Evolutionary conservation across 441 rosid genomes (phyloP), one percentile per base, ranked within the genome.

Genomic region (Brassica hybrid): DNA sequence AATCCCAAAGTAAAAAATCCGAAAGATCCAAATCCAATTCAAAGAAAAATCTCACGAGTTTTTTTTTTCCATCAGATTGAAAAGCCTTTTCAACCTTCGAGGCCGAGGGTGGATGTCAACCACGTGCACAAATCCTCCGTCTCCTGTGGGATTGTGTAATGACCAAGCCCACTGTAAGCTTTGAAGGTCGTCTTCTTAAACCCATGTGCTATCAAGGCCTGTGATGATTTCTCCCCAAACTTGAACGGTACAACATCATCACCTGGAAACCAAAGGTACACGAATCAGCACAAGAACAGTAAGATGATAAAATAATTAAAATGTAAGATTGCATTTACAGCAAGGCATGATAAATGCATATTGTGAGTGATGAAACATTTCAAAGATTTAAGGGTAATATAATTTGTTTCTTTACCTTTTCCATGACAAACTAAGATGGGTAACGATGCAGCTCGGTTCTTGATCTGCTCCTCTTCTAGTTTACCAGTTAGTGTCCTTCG

Each of bases 341-440:
- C 25, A 17, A 25, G 56, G 30, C 30, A 25, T 2, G 36, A 30
- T 30, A 30, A 30, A 30, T 30, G 36, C 14, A 63, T 48, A 14
- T 21, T 16, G 67, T 16, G 67, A 10, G 45, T 38, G 50, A 1
- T 43, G n/a, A 43, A 12, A 25, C 66, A 9, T 6, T 34, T 67
- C 23, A 34, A 52, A 34, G 0, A 6, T 27, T 38, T 9, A 16
- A 12, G 61, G 4, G 2, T 19, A 10, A 45, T 12, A 13, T 45
- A 12, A 1, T 41, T 41, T 11, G n/a, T 1, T 43, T 10, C 7
- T 75, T 60, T 82, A 95, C 99, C 89, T 86, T 86, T 90, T 72
- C 98, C 99, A 79, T 93, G 98, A 76, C 95, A 90, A 30, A 93
- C 85, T 79, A 93, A 78, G 63, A 95, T 80, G 73, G 99, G 99